These are phyloP conservation scores for Fusarium subtropicale DNA, from an alignment of 2,329 filamentous ascomycete genomes.

Conservation along the genomic window DNA sequence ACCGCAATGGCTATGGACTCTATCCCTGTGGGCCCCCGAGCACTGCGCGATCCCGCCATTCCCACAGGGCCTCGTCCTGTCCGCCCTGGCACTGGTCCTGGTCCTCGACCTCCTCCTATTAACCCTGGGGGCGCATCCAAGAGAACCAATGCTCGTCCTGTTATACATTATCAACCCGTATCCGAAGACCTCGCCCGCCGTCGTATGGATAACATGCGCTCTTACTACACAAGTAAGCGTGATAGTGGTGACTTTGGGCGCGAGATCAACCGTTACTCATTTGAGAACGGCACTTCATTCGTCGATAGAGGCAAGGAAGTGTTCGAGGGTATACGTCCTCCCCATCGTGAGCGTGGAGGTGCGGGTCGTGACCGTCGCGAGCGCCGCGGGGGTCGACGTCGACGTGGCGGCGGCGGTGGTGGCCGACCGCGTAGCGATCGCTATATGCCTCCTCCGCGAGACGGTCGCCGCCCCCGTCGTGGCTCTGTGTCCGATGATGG, in stretches of 20 bases:
- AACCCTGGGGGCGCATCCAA: slow-evolving; percentile 41
- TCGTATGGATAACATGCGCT: slow-evolving; percentile 69
- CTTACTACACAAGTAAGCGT: slow-evolving; percentile 59
- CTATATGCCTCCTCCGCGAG: slow-evolving; percentile 47
- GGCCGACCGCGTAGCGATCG: slow-evolving; percentile 50
- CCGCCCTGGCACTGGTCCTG: slow-evolving; percentile 50
- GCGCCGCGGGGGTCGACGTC: slow-evolving; percentile 52
- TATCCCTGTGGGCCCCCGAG: slow-evolving; percentile 55
- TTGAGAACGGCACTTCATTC: slow-evolving; percentile 73
- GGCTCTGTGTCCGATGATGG: slow-evolving; percentile 25
- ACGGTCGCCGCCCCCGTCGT: slow-evolving; percentile 24
- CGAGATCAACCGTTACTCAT: slow-evolving; percentile 76
- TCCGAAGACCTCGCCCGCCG: slow-evolving; percentile 70
- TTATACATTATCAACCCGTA: slow-evolving; percentile 67
- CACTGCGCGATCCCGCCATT: slow-evolving; percentile 39
- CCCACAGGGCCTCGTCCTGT: slow-evolving; percentile 56
- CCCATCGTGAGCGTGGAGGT: slow-evolving; percentile 60
- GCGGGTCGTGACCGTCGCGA: slow-evolving; percentile 48
- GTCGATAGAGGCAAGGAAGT: slow-evolving; percentile 80
- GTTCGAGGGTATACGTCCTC: slow-evolving; percentile 72
- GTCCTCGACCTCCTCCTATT: slow-evolving; percentile 39
- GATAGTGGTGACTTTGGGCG: slow-evolving; percentile 58
- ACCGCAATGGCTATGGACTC: slow-evolving; percentile 47
- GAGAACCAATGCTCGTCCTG: slow-evolving; percentile 57
- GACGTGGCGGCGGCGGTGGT: slow-evolving; percentile 47